Evolutionary conservation across 306 rosid genomes (phyloP), one percentile per base, ranked within the genome.

Genomic region (Ziziphus jujuba): DNA sequence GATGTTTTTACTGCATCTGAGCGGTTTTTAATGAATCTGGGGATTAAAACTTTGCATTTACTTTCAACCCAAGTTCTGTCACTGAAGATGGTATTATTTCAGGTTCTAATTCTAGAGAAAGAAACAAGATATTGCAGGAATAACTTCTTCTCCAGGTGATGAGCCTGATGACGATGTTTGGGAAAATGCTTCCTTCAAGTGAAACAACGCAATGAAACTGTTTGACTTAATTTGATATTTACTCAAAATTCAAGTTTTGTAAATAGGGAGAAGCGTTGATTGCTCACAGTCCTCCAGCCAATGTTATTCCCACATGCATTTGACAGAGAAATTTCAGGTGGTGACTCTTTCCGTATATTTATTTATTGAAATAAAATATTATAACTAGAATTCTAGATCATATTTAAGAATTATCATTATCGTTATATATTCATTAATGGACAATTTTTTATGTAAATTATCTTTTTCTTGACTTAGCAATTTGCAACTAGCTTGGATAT

Each of bases 1-100:
- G 74, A 80, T 25, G 79, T 73, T 51, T 77, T 81, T 63, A 66
- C 60, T 56, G 71, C 47, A 63, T 77, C 84, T 9, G 63, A 72
- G 65, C 61, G 50, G 16, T 40, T 22, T 76, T 85, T 64, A 77
- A 70, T 72, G 61, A 67, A 45, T 77, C 82, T 64, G 67, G 74
- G 59, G 76, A 65, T 63, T 83, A 82, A 84, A 67, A 45, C 81
- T 76, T 74, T 40, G 77, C 72, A 20, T 83, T 78, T 76, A 59
- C 81, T 78, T 58, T 78, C 73, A 70, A 67, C 70, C 67, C 91
- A 25, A 72, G 63, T 66, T 78, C 81, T 69, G 50, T 48, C 48
- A 69, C 59, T 24, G 34, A 70, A 75, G 86, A 64, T 40, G 53
- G 28, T 24, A 9, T 61, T 9, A 43, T 67, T 66, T 59, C 79